Percentiles rank a stretch among this genome's conserved stretches.
Evolutionary conservation across 2,329 filamentous ascomycete genomes (phyloP).

Genomic region (Fusarium goolgardi): DNA sequence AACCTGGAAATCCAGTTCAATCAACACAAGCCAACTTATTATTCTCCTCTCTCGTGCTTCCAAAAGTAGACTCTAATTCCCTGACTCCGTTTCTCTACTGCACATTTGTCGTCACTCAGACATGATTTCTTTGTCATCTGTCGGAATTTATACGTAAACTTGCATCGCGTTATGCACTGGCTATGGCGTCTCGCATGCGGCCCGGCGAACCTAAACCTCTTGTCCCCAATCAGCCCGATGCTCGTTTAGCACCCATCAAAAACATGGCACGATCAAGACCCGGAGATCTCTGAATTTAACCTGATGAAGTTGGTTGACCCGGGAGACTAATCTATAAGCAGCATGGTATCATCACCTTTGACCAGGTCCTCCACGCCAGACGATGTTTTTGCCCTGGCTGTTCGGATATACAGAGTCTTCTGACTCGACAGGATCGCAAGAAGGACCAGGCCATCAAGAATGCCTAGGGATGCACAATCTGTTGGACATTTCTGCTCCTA

Average conservation of each 20-base stretch:
- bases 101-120: not conserved
- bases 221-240: not conserved
- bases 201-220: not conserved
- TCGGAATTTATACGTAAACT: not conserved
- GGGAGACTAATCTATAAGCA: not conserved
- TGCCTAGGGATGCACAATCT: not conserved
- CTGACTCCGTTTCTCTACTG: not conserved
- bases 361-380: not conserved
- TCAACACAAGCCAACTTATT: too few relatives aligned
- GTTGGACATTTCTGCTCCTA: too few relatives aligned
- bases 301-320: not conserved
- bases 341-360: not conserved
- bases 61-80: not conserved
- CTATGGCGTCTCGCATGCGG: slow-evolving; percentile 7
- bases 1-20: too few relatives aligned
- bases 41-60: not conserved
- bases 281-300: not conserved
- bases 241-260: not conserved
- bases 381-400: too few relatives aligned
- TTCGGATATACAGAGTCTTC: not conserved
- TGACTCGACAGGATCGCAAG: not conserved
- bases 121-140: not conserved
- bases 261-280: slow-evolving; percentile 1
- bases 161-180: not conserved
- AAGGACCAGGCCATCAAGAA: not conserved